phyloP scores from a whole-genome alignment of 2,329 filamentous ascomycete genomes.

The Colletotrichum chlorophyti region DNA sequence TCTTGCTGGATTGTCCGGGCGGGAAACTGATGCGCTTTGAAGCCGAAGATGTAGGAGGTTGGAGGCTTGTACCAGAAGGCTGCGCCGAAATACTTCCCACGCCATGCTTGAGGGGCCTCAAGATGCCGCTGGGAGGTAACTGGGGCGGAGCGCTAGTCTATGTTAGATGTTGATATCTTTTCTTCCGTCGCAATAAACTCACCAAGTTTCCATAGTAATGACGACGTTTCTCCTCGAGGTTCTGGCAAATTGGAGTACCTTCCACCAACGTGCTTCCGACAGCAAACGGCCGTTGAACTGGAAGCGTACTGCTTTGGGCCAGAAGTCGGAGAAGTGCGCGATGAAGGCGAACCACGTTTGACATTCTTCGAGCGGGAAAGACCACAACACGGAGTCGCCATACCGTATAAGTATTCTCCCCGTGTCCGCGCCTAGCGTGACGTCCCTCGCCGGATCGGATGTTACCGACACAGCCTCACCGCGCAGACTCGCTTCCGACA shows the following conservation, averaged over 20 bases:
- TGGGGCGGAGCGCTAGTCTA: constrained; percentile 12
- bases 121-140: constrained; percentile 18
- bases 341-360: constrained; percentile 52
- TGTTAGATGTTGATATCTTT: not conserved
- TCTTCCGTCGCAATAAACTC: not conserved
- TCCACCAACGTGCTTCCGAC: constrained; percentile 38
- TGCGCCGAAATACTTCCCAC: not conserved
- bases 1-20: not conserved
- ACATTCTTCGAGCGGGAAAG: constrained; percentile 45
- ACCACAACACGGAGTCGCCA: constrained; percentile 45
- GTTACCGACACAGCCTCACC: constrained; percentile 40
- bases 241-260: constrained; percentile 36
- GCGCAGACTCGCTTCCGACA: constrained; percentile 41
- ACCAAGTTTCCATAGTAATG: constrained; percentile 28
- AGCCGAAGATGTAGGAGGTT: not conserved
- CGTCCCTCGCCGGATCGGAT: constrained; percentile 36
- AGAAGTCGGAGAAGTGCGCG: constrained; percentile 50
- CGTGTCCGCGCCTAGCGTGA: constrained; percentile 19
- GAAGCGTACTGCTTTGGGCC: constrained; percentile 47
- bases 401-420: constrained; percentile 43
- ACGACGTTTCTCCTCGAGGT: constrained; percentile 32
- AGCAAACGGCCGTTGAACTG: constrained; percentile 39
- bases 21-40: constrained; percentile 14
- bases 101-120: constrained; percentile 1
- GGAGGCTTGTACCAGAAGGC: not conserved